Evolutionary conservation across 2,329 filamentous ascomycete genomes (phyloP).

Genomic region (Beauveria medogensis): DNA sequence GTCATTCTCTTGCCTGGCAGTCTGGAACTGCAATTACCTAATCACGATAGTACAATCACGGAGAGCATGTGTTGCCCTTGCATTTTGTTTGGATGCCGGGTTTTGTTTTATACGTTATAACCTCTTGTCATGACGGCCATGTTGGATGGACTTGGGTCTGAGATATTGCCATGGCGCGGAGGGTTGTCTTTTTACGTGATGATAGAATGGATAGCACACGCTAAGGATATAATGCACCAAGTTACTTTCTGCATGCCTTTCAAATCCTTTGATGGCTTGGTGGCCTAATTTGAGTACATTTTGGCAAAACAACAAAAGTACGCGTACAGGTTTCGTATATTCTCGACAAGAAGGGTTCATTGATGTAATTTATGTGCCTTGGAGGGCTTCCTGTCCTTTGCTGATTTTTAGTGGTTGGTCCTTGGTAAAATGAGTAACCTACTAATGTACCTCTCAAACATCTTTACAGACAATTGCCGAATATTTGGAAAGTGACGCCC

Average conservation of each 20-base stretch:
- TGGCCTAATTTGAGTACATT: too few species aligned
- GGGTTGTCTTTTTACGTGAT: background rate
- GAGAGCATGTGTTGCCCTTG: background rate
- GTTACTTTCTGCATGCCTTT: background rate
- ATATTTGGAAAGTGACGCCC: too few species aligned
- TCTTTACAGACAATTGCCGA: too few species aligned
- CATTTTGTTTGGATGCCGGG: background rate
- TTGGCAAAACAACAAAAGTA: too few species aligned
- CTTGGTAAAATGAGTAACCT: too few species aligned
- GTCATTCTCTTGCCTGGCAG: slow-evolving; percentile 12
- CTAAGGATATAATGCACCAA: slow-evolving; percentile 1
- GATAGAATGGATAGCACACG: slow-evolving; percentile 7
- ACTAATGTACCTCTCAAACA: too few species aligned
- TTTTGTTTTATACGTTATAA: background rate
- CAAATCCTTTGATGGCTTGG: too few species aligned
- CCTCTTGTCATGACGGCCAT: background rate
- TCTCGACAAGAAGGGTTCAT: too few species aligned
- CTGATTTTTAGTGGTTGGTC: too few species aligned
- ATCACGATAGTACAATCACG: background rate
- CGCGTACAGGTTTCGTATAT: too few species aligned
- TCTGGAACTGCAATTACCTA: background rate
- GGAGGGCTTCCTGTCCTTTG: too few species aligned
- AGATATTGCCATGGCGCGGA: background rate
- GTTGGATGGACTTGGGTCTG: slow-evolving; percentile 5
- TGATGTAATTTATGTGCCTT: too few species aligned